Percentiles rank a stretch among this genome's conserved stretches.
Evolutionary conservation across 176 grass and related monocot species (phyloP).

Genomic region (Sorghum bicolor): DNA sequence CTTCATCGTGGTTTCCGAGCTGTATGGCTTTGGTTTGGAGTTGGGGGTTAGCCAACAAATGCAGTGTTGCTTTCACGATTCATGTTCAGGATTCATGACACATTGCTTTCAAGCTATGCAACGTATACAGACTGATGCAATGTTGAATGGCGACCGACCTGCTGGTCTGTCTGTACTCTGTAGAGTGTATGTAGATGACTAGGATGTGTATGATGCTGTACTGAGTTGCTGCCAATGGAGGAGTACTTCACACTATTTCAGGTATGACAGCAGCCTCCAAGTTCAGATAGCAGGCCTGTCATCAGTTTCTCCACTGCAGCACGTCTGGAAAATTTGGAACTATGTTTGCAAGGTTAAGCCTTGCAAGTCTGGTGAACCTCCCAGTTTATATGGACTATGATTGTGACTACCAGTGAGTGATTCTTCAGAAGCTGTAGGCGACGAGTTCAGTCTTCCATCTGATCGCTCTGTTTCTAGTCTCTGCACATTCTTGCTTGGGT

Average conservation of each 20-base stretch:
- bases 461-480: too few species aligned
- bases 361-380: neutral
- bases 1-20: neutral
- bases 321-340: neutral
- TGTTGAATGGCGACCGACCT: neutral
- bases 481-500: neutral
- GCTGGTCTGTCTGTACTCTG: neutral
- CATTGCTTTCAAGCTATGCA: slow-evolving; percentile 6
- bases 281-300: neutral
- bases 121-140: neutral
- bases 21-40: neutral
- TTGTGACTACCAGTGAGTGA: neutral
- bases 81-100: neutral
- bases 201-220: neutral
- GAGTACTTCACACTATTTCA: neutral
- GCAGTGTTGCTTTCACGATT: slow-evolving; percentile 13
- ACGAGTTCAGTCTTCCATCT: too few species aligned
- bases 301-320: neutral
- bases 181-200: neutral
- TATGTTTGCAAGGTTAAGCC: neutral
- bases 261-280: neutral
- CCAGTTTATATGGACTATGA: neutral
- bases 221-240: neutral
- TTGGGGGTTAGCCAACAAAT: neutral
- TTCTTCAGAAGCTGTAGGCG: too few species aligned